Base-by-base conservation (phyloP, 768 basidiomycete species). In the Epithele typhae region DNA sequence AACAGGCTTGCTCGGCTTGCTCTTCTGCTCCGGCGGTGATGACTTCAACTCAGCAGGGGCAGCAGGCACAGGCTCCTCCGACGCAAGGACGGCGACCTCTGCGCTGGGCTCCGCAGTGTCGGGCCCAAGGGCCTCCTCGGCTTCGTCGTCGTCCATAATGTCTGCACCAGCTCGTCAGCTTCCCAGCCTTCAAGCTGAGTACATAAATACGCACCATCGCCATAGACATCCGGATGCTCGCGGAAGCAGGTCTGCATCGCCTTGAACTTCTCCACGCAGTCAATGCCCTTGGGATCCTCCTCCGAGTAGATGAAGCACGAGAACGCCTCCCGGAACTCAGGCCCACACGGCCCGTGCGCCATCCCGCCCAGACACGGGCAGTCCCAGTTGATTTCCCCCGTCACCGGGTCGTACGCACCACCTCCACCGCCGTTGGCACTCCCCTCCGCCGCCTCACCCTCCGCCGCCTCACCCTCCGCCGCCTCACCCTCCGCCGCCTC, bases 381-480 rank as follows among this genome's bases (percentile, higher is more conserved):
- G 63, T 97, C 96, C 96, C 96, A 99, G 71, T 99, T 99, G 60
- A 99, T 98, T 76, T 97, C 93, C 36, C 96, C 96, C 1, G 96
- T 99, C 52, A 81, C 92, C 17, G 94, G 94, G 68, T 99, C 87
- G 74, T 79, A 98, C 4, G 96, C 95, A 32, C 77, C 77, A 22
- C 63, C 63, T 1, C 45, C 44, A 2, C 51, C 54, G 15, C 44
- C 47, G 15, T 25, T 49, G 43, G 22, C 64, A n/a, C n/a, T n/a
- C 55, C 39, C 65, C 19, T 61, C 61, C 11, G 53, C 62, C 4
- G 32, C 59, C 8, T 62, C 61, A 5, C 33, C 57, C 15, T 51
- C 40, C 15, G 37, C 32, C 21, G 11, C 18, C 33, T 33, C 27
- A 30, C 27, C 27, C 27, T 30, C 27, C 27, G 27, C 27, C 7